Conservation (phyloP, 768 basidiomycete species). For the Royoungia palumana region DNA sequence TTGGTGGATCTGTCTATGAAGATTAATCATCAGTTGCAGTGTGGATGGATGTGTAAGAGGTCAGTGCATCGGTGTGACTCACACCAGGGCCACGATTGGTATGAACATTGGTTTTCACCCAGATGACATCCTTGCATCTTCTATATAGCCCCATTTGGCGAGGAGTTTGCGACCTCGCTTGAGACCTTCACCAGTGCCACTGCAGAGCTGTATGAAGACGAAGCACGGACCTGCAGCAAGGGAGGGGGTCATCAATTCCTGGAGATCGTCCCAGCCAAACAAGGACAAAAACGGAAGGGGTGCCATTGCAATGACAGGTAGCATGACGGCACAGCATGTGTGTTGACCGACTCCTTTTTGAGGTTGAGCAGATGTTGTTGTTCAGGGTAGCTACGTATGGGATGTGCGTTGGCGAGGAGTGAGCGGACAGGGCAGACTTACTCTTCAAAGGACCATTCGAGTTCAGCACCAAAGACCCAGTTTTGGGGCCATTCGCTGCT, state of each 20-base stretch:
- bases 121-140: slow-evolving; percentile 94
- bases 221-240: slow-evolving; percentile 91
- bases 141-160: slow-evolving; percentile 89
- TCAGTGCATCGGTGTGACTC: slow-evolving; percentile 24
- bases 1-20: slow-evolving; percentile 75
- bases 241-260: slow-evolving; percentile 74
- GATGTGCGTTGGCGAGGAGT: neutral
- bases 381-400: slow-evolving; percentile 77
- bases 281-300: slow-evolving; percentile 74
- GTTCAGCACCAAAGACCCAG: slow-evolving; percentile 86
- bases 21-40: neutral
- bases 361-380: slow-evolving; percentile 79
- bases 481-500: slow-evolving; percentile 93
- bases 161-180: slow-evolving; percentile 90
- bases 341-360: slow-evolving; percentile 75
- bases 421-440: slow-evolving; percentile 40
- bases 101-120: slow-evolving; percentile 88
- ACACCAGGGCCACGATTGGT: slow-evolving; percentile 75
- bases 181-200: slow-evolving; percentile 83
- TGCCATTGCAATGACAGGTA: slow-evolving; percentile 66
- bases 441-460: slow-evolving; percentile 91
- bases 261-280: slow-evolving; percentile 82
- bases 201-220: slow-evolving; percentile 94
- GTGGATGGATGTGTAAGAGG: neutral
- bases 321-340: slow-evolving; percentile 65